phyloP scores from a whole-genome alignment of 352 stramenopile genomes.

The Sclerospora graminicola region DNA sequence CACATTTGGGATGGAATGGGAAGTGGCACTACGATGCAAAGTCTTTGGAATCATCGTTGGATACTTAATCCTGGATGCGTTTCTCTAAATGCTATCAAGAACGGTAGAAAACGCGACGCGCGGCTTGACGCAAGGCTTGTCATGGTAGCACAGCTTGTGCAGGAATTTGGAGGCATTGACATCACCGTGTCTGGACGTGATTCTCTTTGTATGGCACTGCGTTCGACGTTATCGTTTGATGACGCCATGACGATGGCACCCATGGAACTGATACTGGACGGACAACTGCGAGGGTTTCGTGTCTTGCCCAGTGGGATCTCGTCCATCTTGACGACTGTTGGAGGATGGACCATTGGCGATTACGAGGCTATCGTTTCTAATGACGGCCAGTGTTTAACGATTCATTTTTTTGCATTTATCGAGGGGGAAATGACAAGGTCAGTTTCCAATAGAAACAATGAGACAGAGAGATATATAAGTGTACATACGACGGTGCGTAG shows the following conservation, averaged over 20 bases:
- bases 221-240: slow-evolving; percentile 4
- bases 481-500: not conserved
- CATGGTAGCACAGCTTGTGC: slow-evolving; percentile 1
- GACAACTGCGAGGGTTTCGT: slow-evolving; percentile 13
- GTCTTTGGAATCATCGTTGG: slow-evolving; percentile 17
- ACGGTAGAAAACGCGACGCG: not conserved
- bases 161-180: slow-evolving; percentile 11
- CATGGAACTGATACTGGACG: slow-evolving; percentile 22
- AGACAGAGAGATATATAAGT: not conserved
- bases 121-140: not conserved
- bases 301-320: slow-evolving; percentile 17
- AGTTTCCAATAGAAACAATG: not conserved
- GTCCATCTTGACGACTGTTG: slow-evolving; percentile 6
- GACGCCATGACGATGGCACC: not conserved
- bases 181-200: not conserved
- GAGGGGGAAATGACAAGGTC: not conserved
- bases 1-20: not conserved
- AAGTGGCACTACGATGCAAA: not conserved
- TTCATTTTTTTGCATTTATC: not conserved
- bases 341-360: slow-evolving; percentile 9
- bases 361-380: slow-evolving; percentile 4
- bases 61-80: slow-evolving; percentile 9
- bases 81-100: slow-evolving; percentile 1
- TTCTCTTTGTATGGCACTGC: slow-evolving; percentile 2
- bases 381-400: not conserved